Base-by-base conservation (phyloP, 768 basidiomycete species). In the Trametes villosa region DNA sequence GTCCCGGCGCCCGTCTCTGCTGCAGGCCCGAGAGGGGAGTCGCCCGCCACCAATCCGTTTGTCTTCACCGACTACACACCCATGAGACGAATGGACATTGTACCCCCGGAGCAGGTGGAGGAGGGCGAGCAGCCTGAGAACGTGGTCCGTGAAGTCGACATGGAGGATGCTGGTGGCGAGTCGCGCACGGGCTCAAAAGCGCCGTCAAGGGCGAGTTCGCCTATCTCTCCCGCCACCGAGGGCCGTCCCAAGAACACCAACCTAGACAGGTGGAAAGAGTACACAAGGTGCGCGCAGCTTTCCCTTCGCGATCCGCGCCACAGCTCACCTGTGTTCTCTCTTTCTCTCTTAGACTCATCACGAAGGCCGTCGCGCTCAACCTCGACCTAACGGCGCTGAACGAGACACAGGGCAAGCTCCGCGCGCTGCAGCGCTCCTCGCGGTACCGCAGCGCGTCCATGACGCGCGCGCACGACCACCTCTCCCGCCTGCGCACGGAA, bases 41-140 rank as follows among this genome's bases (percentile, higher is more conserved):
- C 41, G 1, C 9, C 56, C 9, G 46, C 60, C 3, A 50, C 31
- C 12, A 62, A 62, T 8, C 61, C 61, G 20, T 62, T 62, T 36
- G 20, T 51, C 1, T 62, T 62, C 24, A 55, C 61, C n/a, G n/a
- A n/a, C n/a, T n/a, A n/a, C n/a, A n/a, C n/a, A n/a, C n/a, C n/a
- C n/a, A n/a, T n/a, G n/a, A n/a, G n/a, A n/a, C n/a, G n/a, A n/a
- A n/a, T n/a, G n/a, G 15, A 33, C 18, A 44, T 62, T 33, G 34
- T 20, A 1, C 54, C 56, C 7, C 33, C 61, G 5, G 61, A 62
- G 50, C 33, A 41, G 45, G 49, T 53, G 61, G 50, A 50, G 18
- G 48, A 44, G 17, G 40, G 29, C 2, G 30, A 13, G 4, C 38
- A 49, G 24, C 24, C 22, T 24, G 20, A n/a, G 48, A n/a, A 24